phyloP scores from a whole-genome alignment of 176 grass and related monocot species.

The Eremochloa ophiuroides region DNA sequence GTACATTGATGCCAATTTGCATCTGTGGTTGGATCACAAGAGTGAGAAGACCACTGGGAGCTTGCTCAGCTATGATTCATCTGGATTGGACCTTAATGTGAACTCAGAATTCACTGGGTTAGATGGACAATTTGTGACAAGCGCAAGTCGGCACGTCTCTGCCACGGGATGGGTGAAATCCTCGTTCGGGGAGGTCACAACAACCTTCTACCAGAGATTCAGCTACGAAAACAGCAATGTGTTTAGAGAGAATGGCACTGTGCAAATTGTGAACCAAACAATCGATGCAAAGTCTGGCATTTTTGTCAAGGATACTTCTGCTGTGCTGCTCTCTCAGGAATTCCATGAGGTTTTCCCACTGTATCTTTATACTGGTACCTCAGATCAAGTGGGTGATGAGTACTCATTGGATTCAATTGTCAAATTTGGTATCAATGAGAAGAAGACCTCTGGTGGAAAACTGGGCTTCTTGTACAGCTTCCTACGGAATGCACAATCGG shows the following conservation, averaged over 20 bases:
- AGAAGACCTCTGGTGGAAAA: conserved; percentile 22
- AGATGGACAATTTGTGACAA: conserved; percentile 45
- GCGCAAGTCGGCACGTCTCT: conserved; percentile 23
- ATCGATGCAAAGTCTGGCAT: conserved; percentile 32
- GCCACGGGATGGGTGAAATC: conserved; percentile 58
- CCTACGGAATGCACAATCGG: conserved; percentile 43
- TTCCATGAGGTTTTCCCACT: conserved; percentile 38
- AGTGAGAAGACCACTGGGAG: conserved; percentile 31
- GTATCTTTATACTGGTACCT: conserved; percentile 43
- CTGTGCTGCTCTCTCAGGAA: conserved; percentile 22
- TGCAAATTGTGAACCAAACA: conserved; percentile 49
- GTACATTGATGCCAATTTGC: conserved; percentile 58
- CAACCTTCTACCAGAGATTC: conserved; percentile 45
- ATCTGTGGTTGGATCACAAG: conserved; percentile 58
- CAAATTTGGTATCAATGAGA: conserved; percentile 33
- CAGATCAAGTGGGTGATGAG: conserved; percentile 38
- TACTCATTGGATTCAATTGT: conserved; percentile 39
- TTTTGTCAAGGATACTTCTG: not conserved
- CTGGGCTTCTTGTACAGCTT: conserved; percentile 34
- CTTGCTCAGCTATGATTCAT: conserved; percentile 34
- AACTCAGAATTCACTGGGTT: conserved; percentile 24
- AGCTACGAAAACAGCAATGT: conserved; percentile 39
- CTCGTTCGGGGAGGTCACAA: conserved; percentile 39
- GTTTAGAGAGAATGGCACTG: conserved; percentile 23
- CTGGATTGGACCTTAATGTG: not conserved